phyloP scores from a whole-genome alignment of 306 rosid genomes.

The Lathyrus oleraceus region DNA sequence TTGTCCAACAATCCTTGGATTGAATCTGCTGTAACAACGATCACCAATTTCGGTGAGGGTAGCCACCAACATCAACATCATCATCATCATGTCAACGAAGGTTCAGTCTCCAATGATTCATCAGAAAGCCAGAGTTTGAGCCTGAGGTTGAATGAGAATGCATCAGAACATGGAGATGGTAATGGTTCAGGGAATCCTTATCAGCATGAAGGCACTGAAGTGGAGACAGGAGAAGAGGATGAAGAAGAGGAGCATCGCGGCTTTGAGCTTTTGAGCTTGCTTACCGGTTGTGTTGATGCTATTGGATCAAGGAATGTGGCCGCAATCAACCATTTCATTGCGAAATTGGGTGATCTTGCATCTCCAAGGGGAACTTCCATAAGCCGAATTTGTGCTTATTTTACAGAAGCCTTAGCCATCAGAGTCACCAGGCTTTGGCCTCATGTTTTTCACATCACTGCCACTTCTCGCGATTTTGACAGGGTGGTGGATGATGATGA shows the following conservation, averaged over 20 bases:
- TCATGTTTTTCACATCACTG: constrained; percentile 66
- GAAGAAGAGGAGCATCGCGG: constrained; percentile 61
- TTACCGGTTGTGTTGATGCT: constrained; percentile 83
- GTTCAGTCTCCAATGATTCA: constrained; percentile 66
- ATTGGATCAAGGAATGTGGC: constrained; percentile 66
- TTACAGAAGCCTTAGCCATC: constrained; percentile 85
- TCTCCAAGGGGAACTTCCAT: constrained; percentile 73
- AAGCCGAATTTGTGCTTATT: constrained; percentile 72
- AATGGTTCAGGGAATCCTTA: constrained; percentile 65
- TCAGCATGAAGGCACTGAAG: constrained; percentile 50
- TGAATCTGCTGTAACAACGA: constrained; percentile 63
- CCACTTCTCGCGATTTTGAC: constrained; percentile 73
- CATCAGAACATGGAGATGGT: constrained; percentile 64
- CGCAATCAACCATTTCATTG: constrained; percentile 68
- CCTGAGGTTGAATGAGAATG: constrained; percentile 56
- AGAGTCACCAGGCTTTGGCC: constrained; percentile 90
- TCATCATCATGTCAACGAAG: constrained; percentile 40
- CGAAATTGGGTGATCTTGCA: constrained; percentile 76
- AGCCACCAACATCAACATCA: constrained; percentile 40
- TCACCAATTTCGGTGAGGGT: constrained; percentile 66
- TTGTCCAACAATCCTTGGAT: constrained; percentile 61
- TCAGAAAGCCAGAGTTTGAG: constrained; percentile 67
- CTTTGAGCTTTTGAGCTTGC: constrained; percentile 71
- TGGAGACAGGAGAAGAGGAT: constrained; percentile 57
- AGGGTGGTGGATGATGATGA: constrained; percentile 79